A percentile compares a stretch with the other conserved stretches of the same genome.
These are phyloP conservation scores for Sporodiniella umbellata DNA, from an alignment of 371 early-diverging fungal species.

Conservation along the genomic window DNA sequence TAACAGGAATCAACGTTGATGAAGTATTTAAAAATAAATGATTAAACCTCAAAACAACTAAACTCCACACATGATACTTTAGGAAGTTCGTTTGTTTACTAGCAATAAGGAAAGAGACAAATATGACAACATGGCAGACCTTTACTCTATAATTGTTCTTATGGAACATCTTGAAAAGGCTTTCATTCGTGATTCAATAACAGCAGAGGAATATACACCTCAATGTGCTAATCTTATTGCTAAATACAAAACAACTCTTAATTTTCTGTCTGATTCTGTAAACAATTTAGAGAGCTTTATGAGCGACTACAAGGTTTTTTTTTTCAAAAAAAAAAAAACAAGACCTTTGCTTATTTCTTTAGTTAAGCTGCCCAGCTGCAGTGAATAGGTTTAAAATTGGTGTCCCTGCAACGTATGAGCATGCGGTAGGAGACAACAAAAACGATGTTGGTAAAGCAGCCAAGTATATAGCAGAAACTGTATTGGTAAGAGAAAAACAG, in stretches of 20 bases:
- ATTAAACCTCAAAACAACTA: neutral
- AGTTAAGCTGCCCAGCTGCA: slow-evolving; percentile 82
- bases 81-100: slow-evolving; percentile 73
- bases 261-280: slow-evolving; percentile 67
- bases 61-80: no score
- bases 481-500: slow-evolving; percentile 48
- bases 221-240: slow-evolving; percentile 88
- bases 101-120: slow-evolving; percentile 84
- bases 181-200: slow-evolving; percentile 86
- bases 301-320: slow-evolving; percentile 76
- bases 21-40: slow-evolving; percentile 24
- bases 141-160: slow-evolving; percentile 87
- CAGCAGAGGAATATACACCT: slow-evolving; percentile 83
- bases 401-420: slow-evolving; percentile 87
- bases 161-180: slow-evolving; percentile 92
- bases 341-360: neutral
- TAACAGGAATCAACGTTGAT: slow-evolving; percentile 38
- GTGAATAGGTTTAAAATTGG: slow-evolving; percentile 79
- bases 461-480: slow-evolving; percentile 85
- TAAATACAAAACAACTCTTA: slow-evolving; percentile 89
- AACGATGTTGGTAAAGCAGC: slow-evolving; percentile 55
- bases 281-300: slow-evolving; percentile 77
- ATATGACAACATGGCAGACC: slow-evolving; percentile 90
- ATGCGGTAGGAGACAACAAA: slow-evolving; percentile 60
- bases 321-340: neutral